A percentile compares a stretch with the other conserved stretches of the same genome.
Evolutionary conservation across 768 basidiomycete genomes (phyloP).

Genomic region (Lactarius evosmus): DNA sequence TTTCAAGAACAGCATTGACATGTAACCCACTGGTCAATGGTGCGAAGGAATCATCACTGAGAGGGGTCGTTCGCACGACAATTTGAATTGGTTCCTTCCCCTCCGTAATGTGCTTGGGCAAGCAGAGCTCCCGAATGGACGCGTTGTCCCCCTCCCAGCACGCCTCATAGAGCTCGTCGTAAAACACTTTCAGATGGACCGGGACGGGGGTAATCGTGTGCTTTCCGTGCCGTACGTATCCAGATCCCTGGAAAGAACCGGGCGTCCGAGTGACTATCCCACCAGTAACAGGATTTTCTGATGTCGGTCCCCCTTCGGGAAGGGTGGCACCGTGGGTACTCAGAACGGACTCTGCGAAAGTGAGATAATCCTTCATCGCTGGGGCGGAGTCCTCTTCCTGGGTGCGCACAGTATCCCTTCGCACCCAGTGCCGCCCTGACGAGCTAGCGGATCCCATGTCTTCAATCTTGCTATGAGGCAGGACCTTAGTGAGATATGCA

Average conservation of each 20-base stretch:
- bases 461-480: background rate
- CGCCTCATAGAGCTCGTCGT: conserved; percentile 57
- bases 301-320: background rate
- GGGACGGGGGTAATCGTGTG: conserved; percentile 32
- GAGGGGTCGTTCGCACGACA: conserved; percentile 36
- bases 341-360: conserved; percentile 5
- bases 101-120: conserved; percentile 40
- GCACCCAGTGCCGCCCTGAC: background rate
- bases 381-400: background rate
- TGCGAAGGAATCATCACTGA: conserved; percentile 22
- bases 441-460: background rate
- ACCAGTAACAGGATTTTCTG: background rate
- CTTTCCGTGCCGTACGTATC: conserved; percentile 31
- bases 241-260: conserved; percentile 22
- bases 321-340: background rate
- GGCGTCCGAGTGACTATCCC: background rate
- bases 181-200: conserved; percentile 37
- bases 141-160: conserved; percentile 51
- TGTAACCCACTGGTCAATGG: conserved; percentile 12
- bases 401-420: background rate
- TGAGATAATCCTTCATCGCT: background rate
- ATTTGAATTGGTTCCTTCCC: conserved; percentile 42
- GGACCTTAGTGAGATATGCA: conserved; percentile 2
- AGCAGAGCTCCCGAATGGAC: conserved; percentile 50
- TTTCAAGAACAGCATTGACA: background rate